Conservation (phyloP, 2,329 filamentous ascomycete genomes). For the Hortaea werneckii region DNA sequence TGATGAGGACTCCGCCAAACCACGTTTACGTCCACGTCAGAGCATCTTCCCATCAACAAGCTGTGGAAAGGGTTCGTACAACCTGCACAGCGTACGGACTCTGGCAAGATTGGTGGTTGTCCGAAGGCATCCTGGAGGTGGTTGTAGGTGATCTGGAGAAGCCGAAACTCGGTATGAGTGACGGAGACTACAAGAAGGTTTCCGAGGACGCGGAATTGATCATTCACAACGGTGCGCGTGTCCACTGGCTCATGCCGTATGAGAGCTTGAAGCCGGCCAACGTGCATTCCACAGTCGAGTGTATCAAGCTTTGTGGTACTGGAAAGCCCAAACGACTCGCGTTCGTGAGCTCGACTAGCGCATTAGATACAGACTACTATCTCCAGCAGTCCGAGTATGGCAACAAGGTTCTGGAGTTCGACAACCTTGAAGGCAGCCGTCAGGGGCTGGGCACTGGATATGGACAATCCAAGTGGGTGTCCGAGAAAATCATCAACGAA, state of each 20-base stretch:
- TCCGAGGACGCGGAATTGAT: constrained; percentile 56
- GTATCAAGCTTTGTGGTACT: constrained; percentile 62
- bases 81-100: constrained; percentile 69
- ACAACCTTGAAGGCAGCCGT: constrained; percentile 67
- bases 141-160: constrained; percentile 67
- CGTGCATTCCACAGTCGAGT: constrained; percentile 70
- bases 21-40: constrained; percentile 69
- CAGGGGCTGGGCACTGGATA: constrained; percentile 76
- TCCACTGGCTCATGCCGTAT: constrained; percentile 76
- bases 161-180: constrained; percentile 61
- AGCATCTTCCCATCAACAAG: constrained; percentile 50
- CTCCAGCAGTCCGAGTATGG: constrained; percentile 62
- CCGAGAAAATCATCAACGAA: constrained; percentile 62
- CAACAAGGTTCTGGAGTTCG: constrained; percentile 60
- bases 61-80: constrained; percentile 53
- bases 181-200: constrained; percentile 55
- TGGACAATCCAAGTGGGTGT: constrained; percentile 82
- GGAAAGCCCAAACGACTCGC: constrained; percentile 70
- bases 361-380: constrained; percentile 74
- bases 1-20: constrained; percentile 44
- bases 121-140: constrained; percentile 46
- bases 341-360: constrained; percentile 74
- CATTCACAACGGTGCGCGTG: constrained; percentile 68
- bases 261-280: constrained; percentile 61
- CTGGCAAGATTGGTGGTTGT: constrained; percentile 61